Evolutionary conservation across 177 flowering plant species (phyloP).

Genomic region (Vitis hybrid): DNA sequence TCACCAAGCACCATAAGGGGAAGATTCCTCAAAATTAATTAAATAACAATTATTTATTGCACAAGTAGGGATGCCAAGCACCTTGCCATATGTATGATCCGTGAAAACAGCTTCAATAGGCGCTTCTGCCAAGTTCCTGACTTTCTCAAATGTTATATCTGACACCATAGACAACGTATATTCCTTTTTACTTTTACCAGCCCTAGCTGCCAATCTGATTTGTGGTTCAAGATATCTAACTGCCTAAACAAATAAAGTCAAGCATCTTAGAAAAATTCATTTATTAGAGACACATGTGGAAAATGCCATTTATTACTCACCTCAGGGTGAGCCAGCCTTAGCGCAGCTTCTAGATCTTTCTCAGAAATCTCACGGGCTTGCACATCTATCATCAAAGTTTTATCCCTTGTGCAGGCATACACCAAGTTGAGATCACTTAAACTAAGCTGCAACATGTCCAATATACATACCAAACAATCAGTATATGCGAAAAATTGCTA

Average conservation of each 20-base stretch:
- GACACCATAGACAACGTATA: conserved; percentile 77
- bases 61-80: conserved; percentile 16
- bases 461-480: conserved; percentile 9
- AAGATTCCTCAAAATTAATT: too few species aligned
- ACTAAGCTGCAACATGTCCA: conserved; percentile 59
- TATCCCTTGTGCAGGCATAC: conserved; percentile 92
- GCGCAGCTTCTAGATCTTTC: conserved; percentile 81
- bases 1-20: not conserved
- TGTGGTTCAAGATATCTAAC: conserved; percentile 89
- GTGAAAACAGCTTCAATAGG: conserved; percentile 86
- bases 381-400: conserved; percentile 95
- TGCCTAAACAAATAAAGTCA: conserved; percentile 54
- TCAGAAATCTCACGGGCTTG: conserved; percentile 94
- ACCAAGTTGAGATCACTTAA: conserved; percentile 92
- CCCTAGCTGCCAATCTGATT: conserved; percentile 82
- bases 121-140: conserved; percentile 59
- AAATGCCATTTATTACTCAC: conserved; percentile 28
- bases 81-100: conserved; percentile 95
- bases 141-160: conserved; percentile 64
- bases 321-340: conserved; percentile 91
- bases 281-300: not conserved
- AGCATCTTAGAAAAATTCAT: conserved; percentile 7
- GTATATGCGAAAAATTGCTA: not conserved
- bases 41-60: too few species aligned
- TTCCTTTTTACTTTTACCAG: conserved; percentile 81